These are phyloP conservation scores for Eragrostis nindensis DNA, from an alignment of 176 grass and related monocot species.

Conservation along the genomic window DNA sequence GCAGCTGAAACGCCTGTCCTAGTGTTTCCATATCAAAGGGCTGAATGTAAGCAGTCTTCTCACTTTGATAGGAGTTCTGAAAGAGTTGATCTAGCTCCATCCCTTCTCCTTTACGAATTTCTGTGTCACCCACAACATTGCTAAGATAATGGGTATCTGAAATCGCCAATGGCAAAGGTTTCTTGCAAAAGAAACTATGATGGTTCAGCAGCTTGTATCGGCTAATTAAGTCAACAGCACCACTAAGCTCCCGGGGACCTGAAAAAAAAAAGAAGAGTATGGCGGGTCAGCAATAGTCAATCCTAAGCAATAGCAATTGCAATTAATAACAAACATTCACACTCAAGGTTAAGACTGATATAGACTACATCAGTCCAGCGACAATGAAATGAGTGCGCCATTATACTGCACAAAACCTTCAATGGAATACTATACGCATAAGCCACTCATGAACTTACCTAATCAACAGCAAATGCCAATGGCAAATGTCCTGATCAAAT, in stretches of 20 bases:
- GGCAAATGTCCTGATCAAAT: not conserved
- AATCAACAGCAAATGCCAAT: not conserved
- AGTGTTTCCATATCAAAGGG: constrained; percentile 65
- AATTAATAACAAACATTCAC: constrained; percentile 5
- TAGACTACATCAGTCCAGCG: constrained; percentile 12
- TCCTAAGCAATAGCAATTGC: not conserved
- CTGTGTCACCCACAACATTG: constrained; percentile 74
- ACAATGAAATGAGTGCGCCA: not conserved
- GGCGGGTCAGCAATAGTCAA: not conserved
- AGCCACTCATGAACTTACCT: constrained; percentile 22
- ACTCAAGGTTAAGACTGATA: not conserved
- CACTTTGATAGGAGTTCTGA: constrained; percentile 53
- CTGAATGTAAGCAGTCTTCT: constrained; percentile 62
- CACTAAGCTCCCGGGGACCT: constrained; percentile 74
- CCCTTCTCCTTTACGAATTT: constrained; percentile 79
- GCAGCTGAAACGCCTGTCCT: constrained; percentile 73
- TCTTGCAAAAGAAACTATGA: constrained; percentile 88
- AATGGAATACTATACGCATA: constrained; percentile 11
- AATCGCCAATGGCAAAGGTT: constrained; percentile 61
- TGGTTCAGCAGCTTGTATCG: constrained; percentile 63
- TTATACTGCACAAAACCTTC: not conserved
- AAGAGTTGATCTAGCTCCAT: constrained; percentile 81
- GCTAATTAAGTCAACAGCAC: constrained; percentile 76
- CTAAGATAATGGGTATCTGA: constrained; percentile 77
- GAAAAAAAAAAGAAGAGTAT: constrained; percentile 14